Evolutionary conservation across 805 yeast species (phyloP), one percentile per base, ranked within the genome.

Genomic region (Schwanniomyces vanrijiae): DNA sequence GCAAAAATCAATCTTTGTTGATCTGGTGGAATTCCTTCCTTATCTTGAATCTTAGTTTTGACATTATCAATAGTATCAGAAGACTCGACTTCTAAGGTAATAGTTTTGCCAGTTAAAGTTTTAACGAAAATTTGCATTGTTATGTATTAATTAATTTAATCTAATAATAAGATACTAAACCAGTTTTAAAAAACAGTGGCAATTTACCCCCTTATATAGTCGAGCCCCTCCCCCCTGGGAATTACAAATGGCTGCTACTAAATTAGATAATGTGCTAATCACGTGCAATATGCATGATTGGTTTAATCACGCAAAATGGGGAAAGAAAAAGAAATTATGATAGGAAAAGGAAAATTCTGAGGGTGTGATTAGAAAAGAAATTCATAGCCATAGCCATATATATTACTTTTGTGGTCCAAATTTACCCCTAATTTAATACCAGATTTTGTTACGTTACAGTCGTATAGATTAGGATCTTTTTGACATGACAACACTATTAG

Each of bases 1-100:
- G 98, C 98, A 73, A 94, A 92, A 84, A 92, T 92, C 71, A 94
- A 87, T 83, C 99, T 90, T 82, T 92, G 98, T 78, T 92, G 98
- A 79, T 92, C 97, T 70, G 98, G 97, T 76, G 98, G 98, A 63
- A 92, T 92, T 73, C 97, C 97, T 78, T 92, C 98, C 84, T 91
- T 91, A 85, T 92, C 96, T 81, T 90, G 96, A 77, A 90, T 91
- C 86, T 91, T 91, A 74, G 96, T 83, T 84, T 91, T 90, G 84
- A 90, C 97, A 71, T 90, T 90, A 86, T 91, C 97, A 78, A 90
- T 90, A 73, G 97, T 90, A 82, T 90, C 97, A 51, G 96, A 89
- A 56, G 97, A 89, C 80, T 90, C 97, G 60, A 90, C 97, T 80
- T 91, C 97, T 60, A 90, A 83, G 72, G 97, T 90, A 51, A 79